These are phyloP conservation scores for Vigna unguiculata DNA, from an alignment of 306 rosid genomes.

Conservation along the genomic window DNA sequence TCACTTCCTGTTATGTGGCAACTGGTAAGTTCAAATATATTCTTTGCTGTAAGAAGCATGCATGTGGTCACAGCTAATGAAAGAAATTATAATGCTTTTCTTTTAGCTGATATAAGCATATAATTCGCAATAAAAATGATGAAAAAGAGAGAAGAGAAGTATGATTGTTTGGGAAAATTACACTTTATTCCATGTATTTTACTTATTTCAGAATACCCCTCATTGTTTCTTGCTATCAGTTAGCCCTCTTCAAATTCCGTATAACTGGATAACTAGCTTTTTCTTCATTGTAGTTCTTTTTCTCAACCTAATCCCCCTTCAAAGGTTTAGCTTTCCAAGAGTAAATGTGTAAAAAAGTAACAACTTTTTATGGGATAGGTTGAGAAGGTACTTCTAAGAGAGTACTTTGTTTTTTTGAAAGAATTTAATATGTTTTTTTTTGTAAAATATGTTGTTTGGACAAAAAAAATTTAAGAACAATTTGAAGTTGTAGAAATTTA, in stretches of 20 bases:
- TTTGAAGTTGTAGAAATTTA: no score
- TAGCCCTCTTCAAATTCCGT: background rate
- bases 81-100: background rate
- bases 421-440: no score
- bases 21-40: slow-evolving; percentile 67
- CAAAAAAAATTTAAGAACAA: no score
- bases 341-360: background rate
- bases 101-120: background rate
- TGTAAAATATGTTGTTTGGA: no score
- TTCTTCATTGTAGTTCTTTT: background rate
- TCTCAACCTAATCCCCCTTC: background rate
- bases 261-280: background rate
- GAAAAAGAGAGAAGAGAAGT: background rate
- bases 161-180: background rate
- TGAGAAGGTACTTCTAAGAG: background rate
- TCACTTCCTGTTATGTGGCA: slow-evolving; percentile 97
- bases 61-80: background rate
- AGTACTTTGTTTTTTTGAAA: no score
- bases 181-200: background rate
- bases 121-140: background rate
- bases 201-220: background rate
- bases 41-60: background rate
- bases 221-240: background rate
- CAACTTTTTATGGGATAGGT: background rate
- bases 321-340: background rate